These are phyloP conservation scores for Scheffersomyces illinoinensis DNA, from an alignment of 1,139 yeast genomes.

Conservation along the genomic window DNA sequence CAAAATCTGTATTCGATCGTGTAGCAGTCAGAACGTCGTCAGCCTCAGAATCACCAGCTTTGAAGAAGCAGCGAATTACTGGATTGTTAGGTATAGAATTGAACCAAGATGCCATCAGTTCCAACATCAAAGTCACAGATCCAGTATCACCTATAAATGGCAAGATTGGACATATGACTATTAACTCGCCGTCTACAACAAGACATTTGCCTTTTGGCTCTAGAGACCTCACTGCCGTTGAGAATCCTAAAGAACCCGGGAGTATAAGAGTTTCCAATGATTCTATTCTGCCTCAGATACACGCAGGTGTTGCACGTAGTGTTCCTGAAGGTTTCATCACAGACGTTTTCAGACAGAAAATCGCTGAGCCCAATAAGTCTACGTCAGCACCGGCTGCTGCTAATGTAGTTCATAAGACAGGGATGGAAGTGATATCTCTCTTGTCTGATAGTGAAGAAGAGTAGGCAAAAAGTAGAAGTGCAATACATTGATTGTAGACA, in stretches of 20 bases:
- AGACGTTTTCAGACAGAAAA: neutral
- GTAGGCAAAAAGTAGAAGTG: neutral
- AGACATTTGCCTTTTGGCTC: neutral
- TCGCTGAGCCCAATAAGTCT: neutral
- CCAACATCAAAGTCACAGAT: neutral
- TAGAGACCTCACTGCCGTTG: neutral
- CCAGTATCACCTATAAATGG: neutral
- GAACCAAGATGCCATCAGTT: slow-evolving; percentile 9
- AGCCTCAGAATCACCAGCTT: slow-evolving; percentile 8
- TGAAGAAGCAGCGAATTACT: slow-evolving; percentile 19
- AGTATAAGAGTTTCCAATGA: neutral
- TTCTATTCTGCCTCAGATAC: too few relatives aligned
- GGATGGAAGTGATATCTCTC: neutral
- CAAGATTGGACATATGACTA: neutral
- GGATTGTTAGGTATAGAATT: slow-evolving; percentile 22
- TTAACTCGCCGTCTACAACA: neutral
- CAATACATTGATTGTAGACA: too few relatives aligned
- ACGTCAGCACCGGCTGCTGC: neutral
- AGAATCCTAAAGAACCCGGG: neutral
- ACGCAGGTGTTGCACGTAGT: too few relatives aligned
- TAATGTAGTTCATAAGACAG: neutral
- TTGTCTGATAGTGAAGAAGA: neutral
- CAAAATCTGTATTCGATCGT: slow-evolving; percentile 2
- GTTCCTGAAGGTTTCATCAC: too few relatives aligned
- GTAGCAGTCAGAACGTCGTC: slow-evolving; percentile 10